Evolutionary conservation across 257 asterid species (phyloP).

Genomic region (Solanum gandarillasii): DNA sequence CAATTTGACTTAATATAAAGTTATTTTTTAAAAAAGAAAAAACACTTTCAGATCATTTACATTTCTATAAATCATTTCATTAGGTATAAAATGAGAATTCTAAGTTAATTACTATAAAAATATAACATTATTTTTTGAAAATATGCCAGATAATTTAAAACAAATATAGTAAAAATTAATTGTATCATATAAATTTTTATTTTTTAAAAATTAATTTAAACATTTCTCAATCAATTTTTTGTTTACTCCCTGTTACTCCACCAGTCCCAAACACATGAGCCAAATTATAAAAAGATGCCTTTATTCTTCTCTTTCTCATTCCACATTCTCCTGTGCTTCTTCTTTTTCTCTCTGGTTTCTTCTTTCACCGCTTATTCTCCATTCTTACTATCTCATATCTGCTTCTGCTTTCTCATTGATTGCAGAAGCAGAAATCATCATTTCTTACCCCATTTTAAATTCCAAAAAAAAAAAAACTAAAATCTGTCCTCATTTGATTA

Average conservation of each 20-base stretch:
- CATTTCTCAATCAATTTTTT: not conserved
- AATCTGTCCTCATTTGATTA: not conserved
- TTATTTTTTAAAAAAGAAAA: too few species aligned
- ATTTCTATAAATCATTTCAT: too few species aligned
- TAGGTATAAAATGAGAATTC: too few species aligned
- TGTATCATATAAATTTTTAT: too few species aligned
- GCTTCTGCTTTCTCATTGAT: conserved; percentile 1
- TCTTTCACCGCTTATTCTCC: not conserved
- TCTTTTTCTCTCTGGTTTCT: not conserved
- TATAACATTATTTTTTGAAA: too few species aligned
- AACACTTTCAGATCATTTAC: too few species aligned
- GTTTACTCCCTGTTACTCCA: not conserved
- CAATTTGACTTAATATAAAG: too few species aligned
- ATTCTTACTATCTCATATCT: not conserved
- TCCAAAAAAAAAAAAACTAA: not conserved
- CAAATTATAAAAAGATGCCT: not conserved
- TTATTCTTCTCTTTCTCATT: not conserved
- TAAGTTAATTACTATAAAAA: too few species aligned
- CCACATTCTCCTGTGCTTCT: not conserved
- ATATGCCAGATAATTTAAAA: too few species aligned
- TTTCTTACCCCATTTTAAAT: not conserved
- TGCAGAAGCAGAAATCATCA: not conserved
- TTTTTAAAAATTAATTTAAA: not conserved
- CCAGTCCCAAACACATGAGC: not conserved
- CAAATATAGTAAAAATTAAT: too few species aligned